Base-by-base conservation (phyloP, 768 basidiomycete species). In the Clathrus columnatus region DNA sequence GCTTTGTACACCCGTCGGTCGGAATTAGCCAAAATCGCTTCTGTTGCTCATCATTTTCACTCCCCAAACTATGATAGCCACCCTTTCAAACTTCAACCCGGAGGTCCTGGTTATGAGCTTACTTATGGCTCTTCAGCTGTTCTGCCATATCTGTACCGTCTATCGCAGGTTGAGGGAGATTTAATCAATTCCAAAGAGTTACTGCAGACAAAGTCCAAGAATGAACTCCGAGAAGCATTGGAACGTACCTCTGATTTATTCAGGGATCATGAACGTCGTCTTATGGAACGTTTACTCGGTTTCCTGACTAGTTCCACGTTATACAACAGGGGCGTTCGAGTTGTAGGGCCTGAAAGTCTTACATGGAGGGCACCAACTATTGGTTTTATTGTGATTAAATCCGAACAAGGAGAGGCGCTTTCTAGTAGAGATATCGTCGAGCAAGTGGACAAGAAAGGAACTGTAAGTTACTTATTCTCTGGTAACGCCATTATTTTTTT, bases 21-120 rank as follows among this genome's bases (percentile, higher is more conserved):
- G 5, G 69, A 74, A 0, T 74, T 87, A n/a, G 54, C 72, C 41
- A 55, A 67, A 7, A 69, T 88, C 27, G 61, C 73, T 11, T 74
- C 83, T 0, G 70, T 90, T 51, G 77, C 75, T 17, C 86, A 90
- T 66, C 84, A 88, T 70, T 89, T 90, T 72, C 74, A 87, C 48
- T 59, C 58, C 16, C 50, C 50, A 17, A 56, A 68, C 4, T 73
- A 75, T 32, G 66, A 73, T 42, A 57, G 65, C 7, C 71, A 69
- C 11, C 62, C 81, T 0, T 77, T 78, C 69, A 87, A 87, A 65
- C 73, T 91, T 21, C 81, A 85, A 63, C 79, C 82, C 0, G 87
- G 87, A 8, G 85, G 86, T 0, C 81, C 84, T 0, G 84, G 85
- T 11, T 88, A 90, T 65, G 87, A 90, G 62, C 71, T 80, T 17